A percentile compares a stretch with the other conserved stretches of the same genome.
Evolutionary conservation across 108 stramenopile genomes (phyloP).

Genomic region (Skeletonema grethae): DNA sequence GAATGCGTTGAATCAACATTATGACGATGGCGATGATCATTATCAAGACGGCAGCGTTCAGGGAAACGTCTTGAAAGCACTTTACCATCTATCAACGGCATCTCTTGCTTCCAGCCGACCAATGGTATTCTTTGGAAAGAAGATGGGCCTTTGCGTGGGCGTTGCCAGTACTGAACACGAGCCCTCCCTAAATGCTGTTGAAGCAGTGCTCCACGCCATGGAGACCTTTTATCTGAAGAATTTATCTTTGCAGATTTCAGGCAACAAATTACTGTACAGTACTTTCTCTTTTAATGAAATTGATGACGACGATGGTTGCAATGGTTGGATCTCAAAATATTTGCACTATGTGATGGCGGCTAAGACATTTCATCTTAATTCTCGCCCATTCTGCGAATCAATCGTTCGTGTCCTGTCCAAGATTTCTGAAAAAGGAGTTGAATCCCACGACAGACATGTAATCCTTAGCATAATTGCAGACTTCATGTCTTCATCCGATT

Average conservation of each 20-base stretch:
- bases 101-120: slow-evolving; percentile 12
- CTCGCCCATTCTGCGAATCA: slow-evolving; percentile 18
- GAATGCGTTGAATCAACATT: slow-evolving; percentile 10
- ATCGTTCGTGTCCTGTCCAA: slow-evolving; percentile 28
- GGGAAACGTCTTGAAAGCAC: slow-evolving; percentile 27
- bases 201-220: slow-evolving; percentile 25
- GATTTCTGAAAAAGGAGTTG: slow-evolving; percentile 14
- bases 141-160: slow-evolving; percentile 19
- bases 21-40: not conserved
- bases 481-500: slow-evolving; percentile 14
- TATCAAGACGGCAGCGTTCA: slow-evolving; percentile 11
- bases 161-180: not conserved
- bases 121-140: slow-evolving; percentile 15
- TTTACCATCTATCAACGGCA: slow-evolving; percentile 32
- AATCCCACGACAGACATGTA: not conserved
- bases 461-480: slow-evolving; percentile 9
- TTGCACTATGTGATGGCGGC: slow-evolving; percentile 10
- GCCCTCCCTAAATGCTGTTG: slow-evolving; percentile 14
- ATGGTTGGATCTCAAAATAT: not conserved
- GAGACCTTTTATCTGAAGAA: not conserved
- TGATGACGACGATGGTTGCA: slow-evolving; percentile 2
- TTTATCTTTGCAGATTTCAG: slow-evolving; percentile 15
- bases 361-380: not conserved
- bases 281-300: slow-evolving; percentile 6
- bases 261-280: slow-evolving; percentile 32